Evolutionary conservation across 192 early-diverging fungal species (phyloP), one percentile per base, ranked within the genome.

Genomic region (Allomyces macrogynus): DNA sequence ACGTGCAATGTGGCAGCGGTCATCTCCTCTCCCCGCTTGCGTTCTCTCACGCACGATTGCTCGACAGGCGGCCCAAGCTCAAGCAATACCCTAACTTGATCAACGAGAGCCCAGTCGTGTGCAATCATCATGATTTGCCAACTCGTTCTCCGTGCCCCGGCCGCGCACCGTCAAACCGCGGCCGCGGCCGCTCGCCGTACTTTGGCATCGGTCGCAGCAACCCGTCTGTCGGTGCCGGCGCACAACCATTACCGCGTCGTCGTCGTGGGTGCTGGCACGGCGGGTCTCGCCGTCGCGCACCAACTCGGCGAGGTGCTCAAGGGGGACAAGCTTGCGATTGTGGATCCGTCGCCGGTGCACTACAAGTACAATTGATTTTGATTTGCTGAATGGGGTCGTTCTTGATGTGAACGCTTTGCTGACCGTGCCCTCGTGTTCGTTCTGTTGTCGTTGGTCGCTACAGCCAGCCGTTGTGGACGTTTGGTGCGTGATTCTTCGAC

Each of bases 391-490:
- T n/a, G n/a, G 61, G 24, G 40, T n/a, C 61, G 24, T 22, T 43
- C 26, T 25, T 62, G 5, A 24, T 43, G 54, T 10, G 65, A 0
- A 24, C 26, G 26, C 14, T 2, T 8, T 40, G 61, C 16, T 64
- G 12, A 18, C 67, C 26, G 23, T 4, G 44, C 12, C 1, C 26
- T 18, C 18, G n/a, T 9, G 1, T n/a, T 9, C 20, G 5, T 22
- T 61, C 23, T 42, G 10, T 10, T 64, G n/a, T 42, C 49, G 16
- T 43, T 32, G 18, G n/a, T 1, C 63, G 70, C 69, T 61, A 62
- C 66, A 89, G 91, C 72, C 90, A 92, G 80, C 90, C 90, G 42
- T 69, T 92, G 62, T 92, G 88, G 79, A 92, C 90, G 16, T 89
- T 89, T 83, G 90, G 49, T 57, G 20, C 49, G 49, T 57, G 12